Evolutionary conservation across 768 basidiomycete genomes (phyloP), one percentile per base, ranked within the genome.

Genomic region (Phlebiopsis flavidoalba): DNA sequence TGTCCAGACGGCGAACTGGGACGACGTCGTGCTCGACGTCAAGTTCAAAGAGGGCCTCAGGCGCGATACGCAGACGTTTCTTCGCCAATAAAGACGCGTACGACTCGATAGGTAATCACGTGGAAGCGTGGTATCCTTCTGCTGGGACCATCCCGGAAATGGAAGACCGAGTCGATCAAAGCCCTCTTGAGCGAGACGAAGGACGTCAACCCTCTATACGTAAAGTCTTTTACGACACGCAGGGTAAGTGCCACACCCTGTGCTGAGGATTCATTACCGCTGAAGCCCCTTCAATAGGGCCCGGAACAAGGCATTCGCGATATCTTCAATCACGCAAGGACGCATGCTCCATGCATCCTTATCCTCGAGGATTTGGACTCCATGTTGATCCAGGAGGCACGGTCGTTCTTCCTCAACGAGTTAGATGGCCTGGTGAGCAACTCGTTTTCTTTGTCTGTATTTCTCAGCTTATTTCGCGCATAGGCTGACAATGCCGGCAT

Each of bases 321-420:
- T 14, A 70, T 79, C 61, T 79, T 80, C 60, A 59, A 61, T 15
- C 66, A 72, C 14, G 79, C 79, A 12, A 63, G 79, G 3, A 55
- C 49, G 33, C 66, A 66, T 21, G 40, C 67, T 8, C 72, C 69
- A 8, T 73, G 73, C 46, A 62, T 73, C 21, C 66, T 80, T 48
- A 64, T 79, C 11, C 57, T 79, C 2, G 79, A 80, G 60, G 79
- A 79, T 59, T 66, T 79, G 8, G 79, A 80, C 59, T 70, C 74
- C 8, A 71, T 79, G 60, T 73, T 80, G 55, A 76, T 58, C 31
- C 72, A 74, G 43, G 50, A 64, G 19, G 75, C 76, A 53, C 67
- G 76, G n/a, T 70, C 72, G 14, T 78, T 77, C 70, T 79, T 79
- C 71, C 69, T 79, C 46, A 79, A 78, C 61, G 73, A 79, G 65